Percentiles rank a stretch among this genome's conserved stretches.
These are phyloP conservation scores for Russula ochroleuca DNA, from an alignment of 768 basidiomycete species.

Conservation along the genomic window DNA sequence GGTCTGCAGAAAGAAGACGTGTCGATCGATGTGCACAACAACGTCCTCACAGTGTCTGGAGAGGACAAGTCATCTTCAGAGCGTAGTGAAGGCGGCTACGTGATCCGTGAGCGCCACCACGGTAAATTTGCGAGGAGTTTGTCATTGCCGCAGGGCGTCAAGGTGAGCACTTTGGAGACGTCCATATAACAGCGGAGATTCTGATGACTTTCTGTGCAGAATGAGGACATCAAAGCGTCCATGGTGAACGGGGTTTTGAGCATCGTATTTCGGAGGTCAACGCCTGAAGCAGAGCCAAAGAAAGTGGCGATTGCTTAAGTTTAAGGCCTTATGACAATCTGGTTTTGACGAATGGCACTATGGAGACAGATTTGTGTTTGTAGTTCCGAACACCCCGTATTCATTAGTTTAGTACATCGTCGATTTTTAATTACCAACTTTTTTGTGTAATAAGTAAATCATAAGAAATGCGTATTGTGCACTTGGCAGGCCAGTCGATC, in stretches of 20 bases:
- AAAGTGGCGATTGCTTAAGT: constrained; percentile 37
- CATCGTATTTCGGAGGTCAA: constrained; percentile 46
- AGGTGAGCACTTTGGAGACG: constrained; percentile 24
- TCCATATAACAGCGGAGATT: background rate
- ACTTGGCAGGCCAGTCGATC: no score
- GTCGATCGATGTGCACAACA: constrained; percentile 47
- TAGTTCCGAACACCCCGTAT: no score
- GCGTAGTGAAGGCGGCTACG: constrained; percentile 36
- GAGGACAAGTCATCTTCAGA: constrained; percentile 38
- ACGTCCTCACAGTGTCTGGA: constrained; percentile 48
- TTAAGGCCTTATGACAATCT: constrained; percentile 6
- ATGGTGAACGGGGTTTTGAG: constrained; percentile 47
- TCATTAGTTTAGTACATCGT: no score
- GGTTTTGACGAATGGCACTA: background rate
- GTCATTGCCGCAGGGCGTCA: constrained; percentile 31
- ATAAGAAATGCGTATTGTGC: no score
- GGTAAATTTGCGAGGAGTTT: constrained; percentile 32
- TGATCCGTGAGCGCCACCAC: constrained; percentile 34
- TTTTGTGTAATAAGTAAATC: no score
- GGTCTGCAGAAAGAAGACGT: constrained; percentile 50
- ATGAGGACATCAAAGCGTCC: constrained; percentile 38
- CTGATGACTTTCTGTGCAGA: constrained; percentile 16
- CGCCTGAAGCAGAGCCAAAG: constrained; percentile 43
- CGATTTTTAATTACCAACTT: no score
- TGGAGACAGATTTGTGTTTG: background rate